Conservation (phyloP, 495 filamentous ascomycete genomes). For the Tuber brumale region DNA sequence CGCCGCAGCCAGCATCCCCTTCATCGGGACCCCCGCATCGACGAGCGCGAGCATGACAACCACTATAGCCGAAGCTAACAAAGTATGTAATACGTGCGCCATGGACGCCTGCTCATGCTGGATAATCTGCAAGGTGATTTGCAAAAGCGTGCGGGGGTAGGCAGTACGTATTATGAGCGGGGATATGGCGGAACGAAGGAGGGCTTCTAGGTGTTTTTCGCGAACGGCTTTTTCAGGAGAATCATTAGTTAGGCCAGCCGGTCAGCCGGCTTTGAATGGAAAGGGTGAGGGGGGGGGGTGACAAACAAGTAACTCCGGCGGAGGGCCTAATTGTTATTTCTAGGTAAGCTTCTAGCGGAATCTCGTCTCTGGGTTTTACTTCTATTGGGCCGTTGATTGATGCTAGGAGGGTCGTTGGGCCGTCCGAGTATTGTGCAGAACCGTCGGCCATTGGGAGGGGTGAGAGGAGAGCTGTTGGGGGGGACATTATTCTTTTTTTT, state of each 20-base stretch:
- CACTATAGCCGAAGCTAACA: slow-evolving; percentile 40
- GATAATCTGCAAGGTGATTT: slow-evolving; percentile 60
- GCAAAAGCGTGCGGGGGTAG: slow-evolving; percentile 62
- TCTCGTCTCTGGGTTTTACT: slow-evolving; percentile 37
- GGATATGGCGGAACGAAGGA: slow-evolving; percentile 60
- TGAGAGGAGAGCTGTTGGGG: slow-evolving; percentile 21
- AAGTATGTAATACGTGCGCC: slow-evolving; percentile 17
- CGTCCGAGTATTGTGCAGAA: slow-evolving; percentile 72
- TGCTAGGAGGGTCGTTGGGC: slow-evolving; percentile 66
- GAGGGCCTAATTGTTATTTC: slow-evolving; percentile 86
- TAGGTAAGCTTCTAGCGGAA: slow-evolving; percentile 62
- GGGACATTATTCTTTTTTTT: slow-evolving; percentile 2
- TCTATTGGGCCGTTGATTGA: slow-evolving; percentile 77
- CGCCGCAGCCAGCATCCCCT: slow-evolving; percentile 67
- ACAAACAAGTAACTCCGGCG: slow-evolving; percentile 70
- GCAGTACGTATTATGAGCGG: slow-evolving; percentile 62
- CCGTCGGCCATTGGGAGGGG: slow-evolving; percentile 70
- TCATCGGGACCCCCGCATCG: slow-evolving; percentile 47
- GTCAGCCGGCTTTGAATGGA: slow-evolving; percentile 42
- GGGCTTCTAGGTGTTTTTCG: slow-evolving; percentile 66
- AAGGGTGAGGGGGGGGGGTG: slow-evolving; percentile 42
- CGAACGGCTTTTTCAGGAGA: slow-evolving; percentile 57
- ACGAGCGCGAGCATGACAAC: slow-evolving; percentile 36
- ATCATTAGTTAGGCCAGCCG: slow-evolving; percentile 41
- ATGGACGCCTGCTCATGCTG: slow-evolving; percentile 52